Evolutionary conservation across 805 yeast species (phyloP), one percentile per base, ranked within the genome.

Genomic region (Zygoascus biomembranicola): DNA sequence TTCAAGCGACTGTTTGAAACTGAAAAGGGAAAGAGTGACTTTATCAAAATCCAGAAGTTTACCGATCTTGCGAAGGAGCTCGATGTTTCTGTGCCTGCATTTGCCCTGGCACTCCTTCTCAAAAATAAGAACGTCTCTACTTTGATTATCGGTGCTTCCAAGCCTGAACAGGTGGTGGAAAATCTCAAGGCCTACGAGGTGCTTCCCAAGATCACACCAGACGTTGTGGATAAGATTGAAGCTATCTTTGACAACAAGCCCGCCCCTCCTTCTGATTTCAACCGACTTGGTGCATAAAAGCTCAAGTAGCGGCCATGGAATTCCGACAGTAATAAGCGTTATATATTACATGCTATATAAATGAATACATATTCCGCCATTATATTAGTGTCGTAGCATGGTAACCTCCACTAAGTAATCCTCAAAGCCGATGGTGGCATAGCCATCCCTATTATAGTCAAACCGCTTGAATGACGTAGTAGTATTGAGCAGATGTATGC

Each of bases 381-480:
- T 8, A n/a, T 4, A n/a, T 49, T 46, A 51, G 49, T 52, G 64
- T 39, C 63, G 62, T 47, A 68, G 61, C 49, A 61, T 58, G 14
- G 70, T 59, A 4, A 67, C 64, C 49, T 69, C 73, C 19, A 60
- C 63, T 48, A 70, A 48, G 44, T 69, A 69, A 52, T 71, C 70
- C 58, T 70, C 74, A 51, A 70, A 70, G 18, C 66, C 65, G 49
- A 69, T 57, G 2, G 70, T 68, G 32, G 69, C 63, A 52, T 56
- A 63, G 39, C 95, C 95, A 49, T 85, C 83, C 47, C 85, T 77
- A 57, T 85, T 89, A 11, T 75, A 70, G 65, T 88, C 96, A 66
- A 78, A 86, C 63, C 82, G 82, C 62, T 86, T 85, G 73, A 88
- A 88, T 13, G 84, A 74, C 63, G 85, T 90, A 0, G 95, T 87